A percentile compares a stretch with the other conserved stretches of the same genome.
Evolutionary conservation across 2,329 filamentous ascomycete genomes (phyloP).

Genomic region (Apiospora phragmitis): DNA sequence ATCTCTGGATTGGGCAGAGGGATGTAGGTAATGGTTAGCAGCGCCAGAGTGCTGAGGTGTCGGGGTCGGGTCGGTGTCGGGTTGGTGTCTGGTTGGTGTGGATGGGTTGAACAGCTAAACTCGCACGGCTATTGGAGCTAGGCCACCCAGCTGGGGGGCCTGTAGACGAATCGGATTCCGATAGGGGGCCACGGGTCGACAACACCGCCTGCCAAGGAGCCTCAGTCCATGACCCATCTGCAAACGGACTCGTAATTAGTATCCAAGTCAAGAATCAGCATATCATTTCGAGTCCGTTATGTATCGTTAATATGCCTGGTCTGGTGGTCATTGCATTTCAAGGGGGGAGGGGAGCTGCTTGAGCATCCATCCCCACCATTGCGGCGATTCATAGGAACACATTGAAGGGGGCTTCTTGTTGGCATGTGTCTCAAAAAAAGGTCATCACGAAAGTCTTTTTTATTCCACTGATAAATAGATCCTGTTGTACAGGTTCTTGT

Average conservation of each 20-base stretch:
- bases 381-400: conserved; percentile 1
- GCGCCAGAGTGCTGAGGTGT: background rate
- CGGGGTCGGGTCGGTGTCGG: background rate
- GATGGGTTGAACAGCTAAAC: background rate
- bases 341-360: background rate
- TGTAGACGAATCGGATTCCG: background rate
- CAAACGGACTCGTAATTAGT: background rate
- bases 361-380: background rate
- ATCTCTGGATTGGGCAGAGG: background rate
- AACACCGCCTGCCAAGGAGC: background rate
- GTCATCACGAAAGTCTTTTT: conserved; percentile 7
- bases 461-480: conserved; percentile 11
- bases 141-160: background rate
- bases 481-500: conserved; percentile 11
- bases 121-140: background rate
- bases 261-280: background rate
- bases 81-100: background rate
- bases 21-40: background rate
- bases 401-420: background rate
- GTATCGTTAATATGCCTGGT: background rate
- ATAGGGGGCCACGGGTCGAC: background rate
- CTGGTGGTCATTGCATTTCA: conserved; percentile 3
- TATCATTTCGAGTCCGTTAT: conserved; percentile 6
- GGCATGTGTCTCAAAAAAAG: conserved; percentile 1
- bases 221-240: background rate